Conservation (phyloP, 495 filamentous ascomycete genomes). For the Penicillium tannophilum region DNA sequence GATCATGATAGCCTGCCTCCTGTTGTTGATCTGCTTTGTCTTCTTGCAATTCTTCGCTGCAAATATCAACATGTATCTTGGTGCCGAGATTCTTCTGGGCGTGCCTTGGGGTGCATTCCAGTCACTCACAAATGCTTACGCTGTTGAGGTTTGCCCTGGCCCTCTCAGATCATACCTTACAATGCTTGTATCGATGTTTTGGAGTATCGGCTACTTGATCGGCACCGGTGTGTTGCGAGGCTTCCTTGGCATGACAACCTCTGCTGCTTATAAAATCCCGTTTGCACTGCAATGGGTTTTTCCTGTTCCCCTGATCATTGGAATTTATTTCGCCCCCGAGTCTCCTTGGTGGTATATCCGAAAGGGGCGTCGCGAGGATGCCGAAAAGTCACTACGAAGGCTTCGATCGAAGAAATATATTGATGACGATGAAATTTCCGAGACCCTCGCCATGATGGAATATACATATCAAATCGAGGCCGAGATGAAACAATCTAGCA, state of each 20-base stretch:
- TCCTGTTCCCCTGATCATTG: conserved; percentile 69
- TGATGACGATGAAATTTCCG: conserved; percentile 64
- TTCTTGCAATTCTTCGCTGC: conserved; percentile 75
- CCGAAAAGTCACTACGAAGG: conserved; percentile 64
- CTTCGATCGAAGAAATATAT: conserved; percentile 53
- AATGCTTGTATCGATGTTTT: conserved; percentile 78
- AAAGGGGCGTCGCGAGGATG: conserved; percentile 63
- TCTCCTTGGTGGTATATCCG: conserved; percentile 81
- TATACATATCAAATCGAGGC: conserved; percentile 73
- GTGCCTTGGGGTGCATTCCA: conserved; percentile 81
- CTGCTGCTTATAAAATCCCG: conserved; percentile 67
- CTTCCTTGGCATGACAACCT: conserved; percentile 52
- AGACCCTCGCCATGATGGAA: conserved; percentile 79
- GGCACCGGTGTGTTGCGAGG: conserved; percentile 64
- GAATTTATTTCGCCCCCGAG: conserved; percentile 71
- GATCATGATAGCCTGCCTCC: too few relatives aligned
- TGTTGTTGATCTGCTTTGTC: conserved; percentile 50
- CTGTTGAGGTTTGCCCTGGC: conserved; percentile 74
- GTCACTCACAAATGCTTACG: conserved; percentile 73
- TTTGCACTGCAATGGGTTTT: conserved; percentile 83
- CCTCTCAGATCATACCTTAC: conserved; percentile 70
- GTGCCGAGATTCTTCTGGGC: conserved; percentile 70
- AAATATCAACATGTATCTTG: conserved; percentile 62
- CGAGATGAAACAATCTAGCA: conserved; percentile 60
- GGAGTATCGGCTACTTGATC: conserved; percentile 70